These are phyloP conservation scores for Yamadazyma sp. DNA, from an alignment of 805 yeast genomes.

Conservation along the genomic window DNA sequence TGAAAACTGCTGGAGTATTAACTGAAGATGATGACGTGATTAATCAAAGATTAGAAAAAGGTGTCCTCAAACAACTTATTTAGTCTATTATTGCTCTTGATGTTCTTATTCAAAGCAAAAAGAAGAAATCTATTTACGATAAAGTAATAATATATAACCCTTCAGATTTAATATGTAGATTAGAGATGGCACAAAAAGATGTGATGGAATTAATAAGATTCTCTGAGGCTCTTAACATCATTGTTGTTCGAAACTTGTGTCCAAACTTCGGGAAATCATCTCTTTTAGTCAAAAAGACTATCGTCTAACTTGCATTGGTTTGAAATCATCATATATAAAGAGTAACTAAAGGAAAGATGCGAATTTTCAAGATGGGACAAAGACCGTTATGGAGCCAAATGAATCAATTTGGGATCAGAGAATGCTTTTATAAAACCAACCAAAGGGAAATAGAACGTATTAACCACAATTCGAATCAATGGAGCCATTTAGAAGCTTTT, in stretches of 20 bases:
- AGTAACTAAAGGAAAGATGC: too few relatives aligned
- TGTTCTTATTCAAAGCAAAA: background rate
- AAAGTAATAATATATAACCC: background rate
- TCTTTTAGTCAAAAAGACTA: too few relatives aligned
- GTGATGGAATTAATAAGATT: too few relatives aligned
- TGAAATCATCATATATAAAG: too few relatives aligned
- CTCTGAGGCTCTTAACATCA: too few relatives aligned
- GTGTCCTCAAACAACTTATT: conserved; percentile 5
- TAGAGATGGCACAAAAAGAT: too few relatives aligned
- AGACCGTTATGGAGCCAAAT: conserved; percentile 8
- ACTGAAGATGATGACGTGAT: conserved; percentile 25
- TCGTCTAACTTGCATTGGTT: too few relatives aligned
- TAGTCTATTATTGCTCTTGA: too few relatives aligned
- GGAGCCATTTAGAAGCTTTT: conserved; percentile 6
- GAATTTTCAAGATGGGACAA: background rate
- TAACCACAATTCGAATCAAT: conserved; percentile 4
- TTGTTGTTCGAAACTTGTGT: too few relatives aligned
- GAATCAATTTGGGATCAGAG: background rate
- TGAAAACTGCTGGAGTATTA: conserved; percentile 63
- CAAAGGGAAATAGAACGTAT: conserved; percentile 14
- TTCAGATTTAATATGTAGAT: conserved; percentile 1
- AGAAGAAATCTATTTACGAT: background rate
- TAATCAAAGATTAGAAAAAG: conserved; percentile 23
- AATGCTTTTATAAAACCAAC: conserved; percentile 12
- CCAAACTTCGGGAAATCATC: too few relatives aligned